Base-by-base conservation (phyloP, 768 basidiomycete species). In the Termitomyces sp. region DNA sequence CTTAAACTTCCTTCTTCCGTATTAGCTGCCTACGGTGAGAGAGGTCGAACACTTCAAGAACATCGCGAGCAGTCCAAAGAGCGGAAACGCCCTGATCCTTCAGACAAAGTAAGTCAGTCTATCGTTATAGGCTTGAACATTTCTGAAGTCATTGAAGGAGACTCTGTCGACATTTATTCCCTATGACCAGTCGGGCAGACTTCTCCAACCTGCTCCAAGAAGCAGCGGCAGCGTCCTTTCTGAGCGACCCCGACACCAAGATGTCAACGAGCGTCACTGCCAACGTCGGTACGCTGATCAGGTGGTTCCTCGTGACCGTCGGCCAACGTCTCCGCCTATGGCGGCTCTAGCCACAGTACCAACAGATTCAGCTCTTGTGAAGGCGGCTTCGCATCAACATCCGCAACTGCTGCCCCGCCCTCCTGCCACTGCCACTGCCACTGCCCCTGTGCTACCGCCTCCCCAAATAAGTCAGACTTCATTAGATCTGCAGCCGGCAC, bases 1-100 rank as follows among this genome's bases (percentile, higher is more conserved):
- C 43, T 46, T 17, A 47, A 43, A 1, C 3, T 58, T 54, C 61
- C 61, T 3, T 62, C 61, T 40, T 62, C 61, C 2, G 61, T 62
- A 8, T 29, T 62, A 11, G 61, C 52, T 1, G 57, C 61, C 38
- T 62, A 58, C 31, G 56, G 32, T 2, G 57, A n/a, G 15, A 40
- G 38, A 47, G 32, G 14, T 36, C 29, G 56, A 6, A 29, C 11
- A 8, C 8, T 46, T 17, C 25, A 15, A 29, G 37, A n/a, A n/a
- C 40, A 43, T n/a, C 31, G 11, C 5, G 54, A 56, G 6, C 52
- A 10, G 17, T 17, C 40, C 12, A 20, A 32, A 8, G 61, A 62
- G 8, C 45, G 46, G 17, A 46, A 46, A 25, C 17, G 61, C n/a
- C 38, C 56, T 40, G 56, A 53, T 32, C 15, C 51, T 31, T 14